Evolutionary conservation across 345 rosid genomes (phyloP), one percentile per base, ranked within the genome.

Genomic region (Durio zibethinus): DNA sequence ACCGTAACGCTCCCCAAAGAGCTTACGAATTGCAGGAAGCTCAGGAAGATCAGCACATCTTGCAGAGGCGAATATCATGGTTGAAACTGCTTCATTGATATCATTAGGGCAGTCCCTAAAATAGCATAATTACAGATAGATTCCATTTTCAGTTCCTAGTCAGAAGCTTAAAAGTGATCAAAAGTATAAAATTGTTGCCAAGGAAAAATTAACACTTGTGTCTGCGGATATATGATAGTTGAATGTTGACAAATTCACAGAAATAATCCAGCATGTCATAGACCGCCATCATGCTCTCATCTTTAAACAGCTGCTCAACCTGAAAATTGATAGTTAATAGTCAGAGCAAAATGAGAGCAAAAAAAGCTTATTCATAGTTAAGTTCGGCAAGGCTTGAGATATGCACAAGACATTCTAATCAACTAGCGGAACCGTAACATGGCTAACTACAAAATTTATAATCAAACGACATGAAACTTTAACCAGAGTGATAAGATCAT

Each of bases 81-180:
- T 96, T 10, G 98, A 93, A 86, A 92, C 87, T n/a, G 97, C 97
- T 87, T 93, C 97, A 3, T 88, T 91, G 76, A 92, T 82, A 36
- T 92, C 92, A 75, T 91, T 87, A 18, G 90, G 90, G 79, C 88
- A 83, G 63, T 86, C 93, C 87, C 97, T 93, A 85, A 77, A 77
- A 29, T 15, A 33, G 36, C 59, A 61, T 0, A 69, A 38, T 52
- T 68, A 29, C 69, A 69, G 64, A 50, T 2, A 71, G 6, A 36
- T 25, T 29, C 67, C 0, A 35, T 18, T 21, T 21, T 73, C 52
- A 56, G 69, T 27, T 74, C 54, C 27, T 40, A 27, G 16, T 12
- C 4, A 56, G 47, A 21, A 73, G 35, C 42, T 35, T 43, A 1
- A 36, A 5, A 10, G 29, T 4, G 31, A 57, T 5, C 7, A 56